These are phyloP conservation scores for Omphalea diandra DNA, from an alignment of 441 rosid species.

Conservation along the genomic window DNA sequence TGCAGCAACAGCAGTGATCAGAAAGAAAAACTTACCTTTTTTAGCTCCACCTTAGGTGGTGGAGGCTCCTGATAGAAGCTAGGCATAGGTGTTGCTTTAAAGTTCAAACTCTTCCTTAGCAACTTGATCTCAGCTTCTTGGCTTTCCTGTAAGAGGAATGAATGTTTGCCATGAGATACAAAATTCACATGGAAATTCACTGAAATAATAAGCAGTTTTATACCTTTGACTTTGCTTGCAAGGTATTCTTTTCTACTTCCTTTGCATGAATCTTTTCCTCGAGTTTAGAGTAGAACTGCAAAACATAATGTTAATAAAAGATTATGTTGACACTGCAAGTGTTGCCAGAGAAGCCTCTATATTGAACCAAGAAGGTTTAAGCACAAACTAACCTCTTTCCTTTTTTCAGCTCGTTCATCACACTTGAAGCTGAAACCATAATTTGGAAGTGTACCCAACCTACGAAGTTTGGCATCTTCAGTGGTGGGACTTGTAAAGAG, in stretches of 20 bases:
- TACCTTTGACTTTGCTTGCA: slow-evolving; percentile 97
- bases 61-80: slow-evolving; percentile 97
- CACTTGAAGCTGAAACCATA: slow-evolving; percentile 97
- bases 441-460: slow-evolving; percentile 77
- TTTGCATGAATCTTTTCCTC: slow-evolving; percentile 94
- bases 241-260: slow-evolving; percentile 66
- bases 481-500: slow-evolving; percentile 56
- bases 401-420: slow-evolving; percentile 96
- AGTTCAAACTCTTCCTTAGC: slow-evolving; percentile 89
- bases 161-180: slow-evolving; percentile 18
- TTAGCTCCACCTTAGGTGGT: slow-evolving; percentile 81
- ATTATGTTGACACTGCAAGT: neutral
- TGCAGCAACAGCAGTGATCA: too few relatives aligned
- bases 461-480: slow-evolving; percentile 65
- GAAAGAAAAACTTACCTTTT: slow-evolving; percentile 57
- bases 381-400: slow-evolving; percentile 71
- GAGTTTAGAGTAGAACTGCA: slow-evolving; percentile 85
- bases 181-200: slow-evolving; percentile 8
- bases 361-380: neutral
- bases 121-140: slow-evolving; percentile 94
- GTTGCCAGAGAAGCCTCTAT: neutral
- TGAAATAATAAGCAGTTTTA: slow-evolving; percentile 19
- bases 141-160: slow-evolving; percentile 56
- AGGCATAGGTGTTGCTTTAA: slow-evolving; percentile 99
- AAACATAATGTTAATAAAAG: slow-evolving; percentile 22